These are phyloP conservation scores for Pecoramyces ruminantium DNA, from an alignment of 192 early-diverging fungal genomes.

Conservation along the genomic window DNA sequence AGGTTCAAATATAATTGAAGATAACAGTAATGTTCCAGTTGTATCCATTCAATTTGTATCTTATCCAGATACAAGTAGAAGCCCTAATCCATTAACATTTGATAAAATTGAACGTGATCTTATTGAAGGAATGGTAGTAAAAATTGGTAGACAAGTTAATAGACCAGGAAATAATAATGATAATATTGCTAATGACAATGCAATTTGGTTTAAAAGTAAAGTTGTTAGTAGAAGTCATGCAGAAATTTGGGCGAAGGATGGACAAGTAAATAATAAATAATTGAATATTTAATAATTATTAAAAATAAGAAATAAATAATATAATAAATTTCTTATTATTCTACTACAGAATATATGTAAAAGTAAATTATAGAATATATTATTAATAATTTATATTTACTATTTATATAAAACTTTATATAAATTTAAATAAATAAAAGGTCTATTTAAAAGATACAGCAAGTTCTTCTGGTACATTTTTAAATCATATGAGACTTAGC, in stretches of 20 bases:
- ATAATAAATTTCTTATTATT: too few species aligned
- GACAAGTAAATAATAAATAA: slow-evolving; percentile 29
- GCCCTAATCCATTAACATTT: background rate
- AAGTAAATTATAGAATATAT: too few species aligned
- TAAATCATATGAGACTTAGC: slow-evolving; percentile 83
- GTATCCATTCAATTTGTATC: background rate
- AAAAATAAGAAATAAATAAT: too few species aligned
- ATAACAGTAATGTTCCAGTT: background rate
- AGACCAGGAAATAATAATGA: background rate
- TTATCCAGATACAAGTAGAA: background rate
- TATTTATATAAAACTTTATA: too few species aligned
- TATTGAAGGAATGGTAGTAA: background rate
- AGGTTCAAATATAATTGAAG: background rate
- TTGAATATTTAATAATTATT: too few species aligned
- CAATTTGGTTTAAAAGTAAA: slow-evolving; percentile 75
- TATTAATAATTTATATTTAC: too few species aligned
- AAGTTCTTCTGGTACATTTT: slow-evolving; percentile 92
- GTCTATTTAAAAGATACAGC: slow-evolving; percentile 88
- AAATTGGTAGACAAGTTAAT: background rate
- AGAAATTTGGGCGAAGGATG: slow-evolving; percentile 75
- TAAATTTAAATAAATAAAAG: slow-evolving; percentile 18
- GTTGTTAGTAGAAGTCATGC: slow-evolving; percentile 86
- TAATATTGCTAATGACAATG: slow-evolving; percentile 9
- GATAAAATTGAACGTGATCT: background rate
- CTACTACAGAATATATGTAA: too few species aligned